phyloP scores from a whole-genome alignment of 768 basidiomycete species.

The Atractiella rhizophila region DNA sequence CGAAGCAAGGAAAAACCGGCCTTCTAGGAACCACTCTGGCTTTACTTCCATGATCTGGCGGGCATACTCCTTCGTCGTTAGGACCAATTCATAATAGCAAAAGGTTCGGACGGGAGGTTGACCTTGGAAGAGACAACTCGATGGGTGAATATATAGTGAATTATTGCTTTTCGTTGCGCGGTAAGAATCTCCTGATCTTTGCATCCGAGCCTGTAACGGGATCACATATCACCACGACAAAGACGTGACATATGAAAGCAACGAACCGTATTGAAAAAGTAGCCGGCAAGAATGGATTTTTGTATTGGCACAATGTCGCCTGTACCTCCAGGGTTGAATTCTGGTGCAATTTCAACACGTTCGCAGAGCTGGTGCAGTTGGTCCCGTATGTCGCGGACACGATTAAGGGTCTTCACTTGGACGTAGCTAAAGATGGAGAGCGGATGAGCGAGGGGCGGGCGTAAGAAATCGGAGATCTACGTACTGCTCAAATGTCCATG shows the following conservation, averaged over 20 bases:
- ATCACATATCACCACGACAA: neutral
- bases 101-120: conserved; percentile 79
- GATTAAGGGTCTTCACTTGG: conserved; percentile 47
- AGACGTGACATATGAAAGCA: neutral
- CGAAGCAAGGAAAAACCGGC: conserved; percentile 25
- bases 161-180: conserved; percentile 65
- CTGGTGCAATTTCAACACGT: conserved; percentile 75
- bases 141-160: conserved; percentile 89
- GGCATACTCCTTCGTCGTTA: conserved; percentile 94
- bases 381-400: conserved; percentile 76
- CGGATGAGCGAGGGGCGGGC: neutral
- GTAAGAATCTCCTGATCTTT: conserved; percentile 90
- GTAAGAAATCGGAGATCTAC: conserved; percentile 1
- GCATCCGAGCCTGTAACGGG: conserved; percentile 45
- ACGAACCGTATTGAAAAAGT: conserved; percentile 29
- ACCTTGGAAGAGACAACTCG: conserved; percentile 76
- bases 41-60: conserved; percentile 97
- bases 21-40: conserved; percentile 74
- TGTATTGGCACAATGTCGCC: conserved; percentile 81
- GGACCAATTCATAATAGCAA: conserved; percentile 86
- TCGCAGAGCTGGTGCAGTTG: conserved; percentile 88
- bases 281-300: conserved; percentile 81
- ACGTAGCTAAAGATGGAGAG: neutral
- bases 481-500: conserved; percentile 66
- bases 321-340: conserved; percentile 65